A percentile compares a stretch with the other conserved stretches of the same genome.
Evolutionary conservation across 352 stramenopile genomes (phyloP).

Genomic region (Globisporangium radiosum): DNA sequence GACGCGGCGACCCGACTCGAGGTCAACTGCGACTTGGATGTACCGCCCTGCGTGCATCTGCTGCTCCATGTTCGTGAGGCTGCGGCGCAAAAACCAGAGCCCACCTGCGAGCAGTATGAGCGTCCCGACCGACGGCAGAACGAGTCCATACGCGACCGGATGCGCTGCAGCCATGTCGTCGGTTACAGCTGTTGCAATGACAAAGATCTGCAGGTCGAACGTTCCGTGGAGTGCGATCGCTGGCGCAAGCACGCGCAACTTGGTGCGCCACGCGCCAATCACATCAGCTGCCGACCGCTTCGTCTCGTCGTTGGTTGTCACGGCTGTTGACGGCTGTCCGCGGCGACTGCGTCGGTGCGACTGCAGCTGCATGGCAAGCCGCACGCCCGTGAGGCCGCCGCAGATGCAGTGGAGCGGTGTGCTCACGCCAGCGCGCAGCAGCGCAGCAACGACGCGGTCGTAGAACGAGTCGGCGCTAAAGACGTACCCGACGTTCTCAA

Average conservation of each 20-base stretch:
- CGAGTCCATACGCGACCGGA: slow-evolving; percentile 27
- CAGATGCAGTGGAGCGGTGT: slow-evolving; percentile 59
- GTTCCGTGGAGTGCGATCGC: slow-evolving; percentile 49
- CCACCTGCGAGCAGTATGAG: slow-evolving; percentile 20
- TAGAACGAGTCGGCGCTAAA: slow-evolving; percentile 26
- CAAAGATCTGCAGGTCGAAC: slow-evolving; percentile 58
- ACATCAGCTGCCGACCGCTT: slow-evolving; percentile 5
- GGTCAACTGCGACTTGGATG: slow-evolving; percentile 43
- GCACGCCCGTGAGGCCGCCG: slow-evolving; percentile 53
- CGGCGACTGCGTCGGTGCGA: slow-evolving; percentile 12
- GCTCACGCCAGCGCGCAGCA: slow-evolving; percentile 34
- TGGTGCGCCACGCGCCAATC: slow-evolving; percentile 27
- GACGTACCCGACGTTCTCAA: slow-evolving; percentile 53
- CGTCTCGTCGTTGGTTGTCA: too few relatives aligned
- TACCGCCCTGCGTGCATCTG: slow-evolving; percentile 39
- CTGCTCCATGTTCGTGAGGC: slow-evolving; percentile 31
- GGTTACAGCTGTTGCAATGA: slow-evolving; percentile 35
- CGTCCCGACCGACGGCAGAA: slow-evolving; percentile 25
- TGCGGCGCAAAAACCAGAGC: slow-evolving; percentile 28
- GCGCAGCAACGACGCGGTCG: slow-evolving; percentile 28
- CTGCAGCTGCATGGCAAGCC: slow-evolving; percentile 34
- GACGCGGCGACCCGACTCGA: slow-evolving; percentile 25
- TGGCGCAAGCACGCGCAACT: slow-evolving; percentile 28
- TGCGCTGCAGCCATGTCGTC: slow-evolving; percentile 22
- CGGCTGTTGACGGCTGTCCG: too few relatives aligned